phyloP scores from a whole-genome alignment of 495 filamentous ascomycete species.

The Xylaria acuta region DNA sequence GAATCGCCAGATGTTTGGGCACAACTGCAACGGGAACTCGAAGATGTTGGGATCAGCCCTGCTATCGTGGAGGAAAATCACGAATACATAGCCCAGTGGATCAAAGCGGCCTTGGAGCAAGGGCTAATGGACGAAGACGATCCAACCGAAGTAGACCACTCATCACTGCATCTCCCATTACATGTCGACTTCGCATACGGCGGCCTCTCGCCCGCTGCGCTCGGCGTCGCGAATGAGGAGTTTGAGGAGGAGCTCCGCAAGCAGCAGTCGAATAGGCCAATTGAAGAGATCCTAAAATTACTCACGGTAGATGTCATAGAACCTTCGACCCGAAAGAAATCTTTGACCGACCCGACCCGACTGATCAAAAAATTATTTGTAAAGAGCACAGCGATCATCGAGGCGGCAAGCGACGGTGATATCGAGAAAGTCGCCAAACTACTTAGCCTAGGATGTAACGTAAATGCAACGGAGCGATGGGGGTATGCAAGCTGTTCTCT shows the following conservation, averaged over 20 bases:
- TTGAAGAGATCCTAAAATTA: background rate
- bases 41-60: slow-evolving; percentile 45
- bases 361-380: background rate
- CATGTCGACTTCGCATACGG: background rate
- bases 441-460: background rate
- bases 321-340: background rate
- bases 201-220: background rate
- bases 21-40: slow-evolving; percentile 44
- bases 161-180: background rate
- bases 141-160: background rate
- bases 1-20: slow-evolving; percentile 44
- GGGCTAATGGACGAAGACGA: background rate
- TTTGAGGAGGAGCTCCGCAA: background rate
- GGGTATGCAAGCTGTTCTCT: background rate
- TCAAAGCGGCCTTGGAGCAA: background rate
- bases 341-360: background rate
- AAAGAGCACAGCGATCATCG: background rate
- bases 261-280: background rate
- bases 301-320: background rate
- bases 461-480: background rate
- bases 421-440: background rate
- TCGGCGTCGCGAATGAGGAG: background rate
- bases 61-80: slow-evolving; percentile 16
- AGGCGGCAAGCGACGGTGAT: background rate
- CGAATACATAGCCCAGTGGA: slow-evolving; percentile 3